phyloP scores from a whole-genome alignment of 345 rosid genomes.

The Lepidium aucheri region DNA sequence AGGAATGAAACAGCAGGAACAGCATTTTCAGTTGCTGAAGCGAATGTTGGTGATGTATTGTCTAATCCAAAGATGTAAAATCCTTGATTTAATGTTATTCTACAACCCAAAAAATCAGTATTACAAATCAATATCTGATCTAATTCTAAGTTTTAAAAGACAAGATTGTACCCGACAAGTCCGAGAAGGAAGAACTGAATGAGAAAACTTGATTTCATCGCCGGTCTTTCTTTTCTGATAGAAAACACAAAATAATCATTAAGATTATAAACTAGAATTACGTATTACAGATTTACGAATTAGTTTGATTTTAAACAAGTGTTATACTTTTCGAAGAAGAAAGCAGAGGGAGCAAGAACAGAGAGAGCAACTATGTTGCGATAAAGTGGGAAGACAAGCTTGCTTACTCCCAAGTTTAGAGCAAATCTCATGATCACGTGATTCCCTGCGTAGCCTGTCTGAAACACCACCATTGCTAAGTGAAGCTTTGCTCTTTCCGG shows the following conservation, averaged over 20 bases:
- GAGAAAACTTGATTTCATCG: constrained; percentile 28
- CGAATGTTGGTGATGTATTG: constrained; percentile 59
- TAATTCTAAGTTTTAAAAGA: background rate
- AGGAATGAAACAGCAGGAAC: constrained; percentile 65
- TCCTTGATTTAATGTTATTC: constrained; percentile 55
- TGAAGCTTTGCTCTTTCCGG: constrained; percentile 51
- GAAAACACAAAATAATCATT: background rate
- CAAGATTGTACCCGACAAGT: constrained; percentile 44
- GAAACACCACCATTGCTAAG: constrained; percentile 53
- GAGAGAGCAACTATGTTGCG: constrained; percentile 56
- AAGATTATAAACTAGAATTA: background rate
- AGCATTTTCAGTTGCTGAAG: constrained; percentile 61
- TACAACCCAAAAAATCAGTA: background rate
- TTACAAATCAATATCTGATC: too few species aligned
- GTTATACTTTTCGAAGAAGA: constrained; percentile 52
- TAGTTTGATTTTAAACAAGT: background rate
- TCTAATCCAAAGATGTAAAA: constrained; percentile 60
- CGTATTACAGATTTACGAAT: background rate
- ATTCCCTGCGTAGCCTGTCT: constrained; percentile 59
- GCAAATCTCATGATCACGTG: constrained; percentile 58
- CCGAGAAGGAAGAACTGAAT: constrained; percentile 61
- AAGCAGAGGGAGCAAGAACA: constrained; percentile 54
- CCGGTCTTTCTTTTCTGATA: constrained; percentile 51
- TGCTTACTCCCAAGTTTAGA: constrained; percentile 66
- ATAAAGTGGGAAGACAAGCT: constrained; percentile 59